Evolutionary conservation across 306 rosid species (phyloP), one percentile per base, ranked within the genome.

Genomic region (Begonia masoniana): DNA sequence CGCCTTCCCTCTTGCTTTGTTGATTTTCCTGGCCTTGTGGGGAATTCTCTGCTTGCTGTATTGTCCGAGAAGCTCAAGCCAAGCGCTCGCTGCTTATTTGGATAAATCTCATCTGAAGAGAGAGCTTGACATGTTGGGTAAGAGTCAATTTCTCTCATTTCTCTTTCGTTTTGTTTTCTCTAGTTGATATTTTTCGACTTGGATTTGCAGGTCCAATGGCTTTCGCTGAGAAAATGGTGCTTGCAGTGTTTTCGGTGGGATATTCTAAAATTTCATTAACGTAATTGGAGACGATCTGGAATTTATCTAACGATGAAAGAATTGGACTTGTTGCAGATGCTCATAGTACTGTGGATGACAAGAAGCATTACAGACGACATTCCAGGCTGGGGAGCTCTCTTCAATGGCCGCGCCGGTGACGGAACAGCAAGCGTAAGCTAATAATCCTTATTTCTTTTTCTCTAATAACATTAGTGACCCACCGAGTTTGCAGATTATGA

Each of bases 301-400:
- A 45, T 45, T 45, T 12, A 12, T 45, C 15, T 5, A 45, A 45
- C 3, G 2, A 56, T 39, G 15, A 42, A 35, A 42, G 35, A 12
- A 14, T 1, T 41, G 43, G 41, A 9, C 14, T 45, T 23, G 4
- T 15, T 58, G 76, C 67, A 89, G 97, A 50, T 72, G 60, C 66
- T 89, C 55, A 77, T 89, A 53, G 12, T 80, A 47, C 59, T 89
- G 62, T 85, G 97, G 97, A 89, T 89, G 97, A 85, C 95, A 55
- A 85, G 88, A 65, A 85, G 76, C 54, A 78, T 89, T 50, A 78
- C 97, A 47, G 85, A 85, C 51, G 94, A 88, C 36, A 61, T 85
- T 61, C 95, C 97, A 23, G 97, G 97, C 31, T 88, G 97, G 95
- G 97, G 95, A 62, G 53, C 61, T 62, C 84, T 82, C 50, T 85